Conservation (phyloP, 305 asterid genomes). For the Solanum chacoense region DNA sequence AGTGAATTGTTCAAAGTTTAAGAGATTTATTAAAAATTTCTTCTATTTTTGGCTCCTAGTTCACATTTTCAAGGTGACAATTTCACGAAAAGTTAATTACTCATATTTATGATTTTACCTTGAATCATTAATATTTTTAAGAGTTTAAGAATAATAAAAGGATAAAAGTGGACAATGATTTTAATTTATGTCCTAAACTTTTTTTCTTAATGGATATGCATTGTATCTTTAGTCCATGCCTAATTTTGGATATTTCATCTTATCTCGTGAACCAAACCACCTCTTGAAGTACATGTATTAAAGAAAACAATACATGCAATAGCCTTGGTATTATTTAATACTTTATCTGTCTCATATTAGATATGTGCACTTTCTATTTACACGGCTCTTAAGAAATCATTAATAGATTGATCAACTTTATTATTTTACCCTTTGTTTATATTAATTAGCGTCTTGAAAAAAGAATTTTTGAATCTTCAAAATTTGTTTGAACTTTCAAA, state of each 20-base stretch:
- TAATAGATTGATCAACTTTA: no score
- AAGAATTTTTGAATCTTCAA: no score
- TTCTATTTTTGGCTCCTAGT: background rate
- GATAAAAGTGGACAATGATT: no score
- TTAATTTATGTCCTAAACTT: background rate
- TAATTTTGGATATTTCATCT: background rate
- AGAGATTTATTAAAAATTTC: background rate
- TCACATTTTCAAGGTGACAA: background rate
- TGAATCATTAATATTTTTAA: no score
- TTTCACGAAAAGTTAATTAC: no score
- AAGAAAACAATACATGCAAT: background rate
- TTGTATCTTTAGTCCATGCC: background rate
- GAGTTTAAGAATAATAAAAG: no score
- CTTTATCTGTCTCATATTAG: background rate
- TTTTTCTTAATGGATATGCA: no score
- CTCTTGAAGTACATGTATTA: background rate
- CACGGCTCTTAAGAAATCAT: no score
- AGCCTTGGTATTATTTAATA: background rate
- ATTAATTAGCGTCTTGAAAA: background rate
- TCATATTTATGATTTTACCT: background rate
- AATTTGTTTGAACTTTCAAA: background rate
- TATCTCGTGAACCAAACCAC: background rate
- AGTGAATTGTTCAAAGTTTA: background rate
- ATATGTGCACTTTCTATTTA: no score
- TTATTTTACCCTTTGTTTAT: background rate